Conservation (phyloP, 345 rosid genomes). For the Linum usitatissimum region DNA sequence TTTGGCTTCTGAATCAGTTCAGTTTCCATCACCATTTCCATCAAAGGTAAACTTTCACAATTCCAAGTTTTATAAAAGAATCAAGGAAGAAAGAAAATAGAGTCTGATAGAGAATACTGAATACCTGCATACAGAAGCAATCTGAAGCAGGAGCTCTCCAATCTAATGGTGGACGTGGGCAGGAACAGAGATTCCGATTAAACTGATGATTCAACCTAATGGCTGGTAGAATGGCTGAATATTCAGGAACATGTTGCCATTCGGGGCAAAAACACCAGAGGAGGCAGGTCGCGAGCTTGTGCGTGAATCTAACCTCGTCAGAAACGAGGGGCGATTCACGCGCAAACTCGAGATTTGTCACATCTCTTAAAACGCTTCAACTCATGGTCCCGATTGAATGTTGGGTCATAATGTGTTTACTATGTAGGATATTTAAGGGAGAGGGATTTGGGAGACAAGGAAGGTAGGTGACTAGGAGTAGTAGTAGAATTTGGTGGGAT, state of each 20-base stretch:
- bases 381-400: not conserved
- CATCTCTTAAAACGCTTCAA: not conserved
- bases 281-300: constrained; percentile 23
- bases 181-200: no score
- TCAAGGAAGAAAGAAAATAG: no score
- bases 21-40: no score
- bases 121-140: no score
- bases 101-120: no score
- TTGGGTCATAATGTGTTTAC: not conserved
- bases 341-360: constrained; percentile 18
- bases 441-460: not conserved
- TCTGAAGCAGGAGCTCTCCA: no score
- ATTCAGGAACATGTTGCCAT: not conserved
- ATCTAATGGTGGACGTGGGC: no score
- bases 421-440: not conserved
- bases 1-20: no score
- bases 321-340: constrained; percentile 20
- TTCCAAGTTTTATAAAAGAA: no score
- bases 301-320: constrained; percentile 30
- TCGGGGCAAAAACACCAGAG: not conserved
- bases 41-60: no score
- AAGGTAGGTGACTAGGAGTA: not conserved
- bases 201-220: no score
- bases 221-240: not conserved
- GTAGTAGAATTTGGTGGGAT: not conserved